A percentile compares a stretch with the other conserved stretches of the same genome.
These are phyloP conservation scores for Astrothelium macrocarpum DNA, from an alignment of 495 filamentous ascomycete genomes.

Conservation along the genomic window DNA sequence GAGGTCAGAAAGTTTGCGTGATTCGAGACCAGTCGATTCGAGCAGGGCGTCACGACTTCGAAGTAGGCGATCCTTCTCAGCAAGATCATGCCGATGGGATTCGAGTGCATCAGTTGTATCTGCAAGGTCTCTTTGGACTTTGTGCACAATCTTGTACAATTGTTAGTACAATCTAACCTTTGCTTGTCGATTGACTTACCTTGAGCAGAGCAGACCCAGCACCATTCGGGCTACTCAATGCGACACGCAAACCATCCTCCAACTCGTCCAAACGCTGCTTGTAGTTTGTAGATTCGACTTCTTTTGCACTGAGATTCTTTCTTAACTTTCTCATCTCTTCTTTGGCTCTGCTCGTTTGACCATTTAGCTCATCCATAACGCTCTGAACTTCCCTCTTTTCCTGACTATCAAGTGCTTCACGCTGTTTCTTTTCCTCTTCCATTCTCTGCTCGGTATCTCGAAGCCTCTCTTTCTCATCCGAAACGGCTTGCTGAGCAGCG, in stretches of 20 bases:
- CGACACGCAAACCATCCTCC: conserved; percentile 76
- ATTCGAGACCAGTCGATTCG: conserved; percentile 79
- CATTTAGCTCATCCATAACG: conserved; percentile 75
- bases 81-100: conserved; percentile 57
- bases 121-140: conserved; percentile 81
- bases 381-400: conserved; percentile 82
- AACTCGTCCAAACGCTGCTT: conserved; percentile 82
- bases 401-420: conserved; percentile 71
- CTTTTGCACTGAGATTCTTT: conserved; percentile 68
- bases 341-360: conserved; percentile 66
- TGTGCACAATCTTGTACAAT: conserved; percentile 58
- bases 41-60: conserved; percentile 87
- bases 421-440: conserved; percentile 69
- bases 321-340: conserved; percentile 77
- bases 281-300: conserved; percentile 81
- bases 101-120: conserved; percentile 74
- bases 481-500: conserved; percentile 57
- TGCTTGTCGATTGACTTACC: too few species aligned
- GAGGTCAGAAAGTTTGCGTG: conserved; percentile 71
- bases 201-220: conserved; percentile 81
- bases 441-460: conserved; percentile 70
- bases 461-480: conserved; percentile 71
- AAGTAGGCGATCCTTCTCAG: conserved; percentile 80
- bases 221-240: conserved; percentile 73
- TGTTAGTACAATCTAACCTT: conserved; percentile 42